phyloP scores from a whole-genome alignment of 768 basidiomycete genomes.

The Jaapia argillacea region DNA sequence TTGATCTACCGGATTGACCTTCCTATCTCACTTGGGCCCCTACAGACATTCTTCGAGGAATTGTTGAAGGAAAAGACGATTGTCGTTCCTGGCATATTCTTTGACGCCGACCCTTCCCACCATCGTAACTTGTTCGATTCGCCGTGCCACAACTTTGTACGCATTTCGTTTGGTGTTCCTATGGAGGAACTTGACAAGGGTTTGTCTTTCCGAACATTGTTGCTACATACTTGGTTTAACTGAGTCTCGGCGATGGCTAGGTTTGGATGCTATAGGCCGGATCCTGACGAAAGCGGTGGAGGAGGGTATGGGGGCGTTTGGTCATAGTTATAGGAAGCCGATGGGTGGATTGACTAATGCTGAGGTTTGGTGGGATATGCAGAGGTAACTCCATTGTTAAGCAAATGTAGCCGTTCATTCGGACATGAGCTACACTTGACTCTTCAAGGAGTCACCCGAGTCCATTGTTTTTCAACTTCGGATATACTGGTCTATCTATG shows the following conservation, averaged over 20 bases:
- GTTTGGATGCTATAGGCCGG: constrained; percentile 77
- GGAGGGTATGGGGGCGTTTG: no score
- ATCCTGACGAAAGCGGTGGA: constrained; percentile 70
- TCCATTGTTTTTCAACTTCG: no score
- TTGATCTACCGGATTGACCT: neutral
- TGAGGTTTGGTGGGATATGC: no score
- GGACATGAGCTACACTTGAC: no score
- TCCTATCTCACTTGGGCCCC: neutral
- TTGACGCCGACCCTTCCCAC: constrained; percentile 72
- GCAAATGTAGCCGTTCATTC: no score
- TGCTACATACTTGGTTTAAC: neutral
- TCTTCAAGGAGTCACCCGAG: no score
- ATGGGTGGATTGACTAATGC: no score
- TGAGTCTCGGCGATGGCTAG: constrained; percentile 23
- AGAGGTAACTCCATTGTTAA: no score
- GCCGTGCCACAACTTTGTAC: constrained; percentile 84
- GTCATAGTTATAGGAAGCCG: no score
- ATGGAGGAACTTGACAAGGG: constrained; percentile 73
- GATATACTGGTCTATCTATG: no score
- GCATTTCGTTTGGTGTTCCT: constrained; percentile 81
- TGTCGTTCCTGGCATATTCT: constrained; percentile 87
- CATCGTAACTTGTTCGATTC: constrained; percentile 85
- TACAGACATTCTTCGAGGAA: constrained; percentile 96
- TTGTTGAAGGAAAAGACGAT: constrained; percentile 85
- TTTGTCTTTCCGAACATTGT: constrained; percentile 12